Evolutionary conservation across 2,329 filamentous ascomycete species (phyloP).

Genomic region (Fusarium nygamai): DNA sequence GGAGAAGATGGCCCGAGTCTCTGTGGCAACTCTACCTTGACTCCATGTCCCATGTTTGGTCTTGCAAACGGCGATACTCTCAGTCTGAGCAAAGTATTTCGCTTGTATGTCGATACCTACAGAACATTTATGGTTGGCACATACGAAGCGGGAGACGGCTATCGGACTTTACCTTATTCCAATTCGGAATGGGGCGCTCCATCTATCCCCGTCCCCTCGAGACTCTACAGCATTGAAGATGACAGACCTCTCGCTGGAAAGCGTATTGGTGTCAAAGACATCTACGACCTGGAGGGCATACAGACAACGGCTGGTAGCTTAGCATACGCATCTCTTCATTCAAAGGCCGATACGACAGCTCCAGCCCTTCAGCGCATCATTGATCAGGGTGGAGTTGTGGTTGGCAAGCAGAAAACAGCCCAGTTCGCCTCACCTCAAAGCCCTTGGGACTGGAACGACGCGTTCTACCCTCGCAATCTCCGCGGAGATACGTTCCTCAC

Average conservation of each 20-base stretch:
- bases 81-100: neutral
- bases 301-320: neutral
- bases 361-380: neutral
- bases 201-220: neutral
- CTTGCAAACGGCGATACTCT: neutral
- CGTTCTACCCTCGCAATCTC: neutral
- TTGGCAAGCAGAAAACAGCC: neutral
- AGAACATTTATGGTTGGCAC: neutral
- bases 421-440: neutral
- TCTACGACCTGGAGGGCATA: neutral
- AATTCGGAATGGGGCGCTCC: neutral
- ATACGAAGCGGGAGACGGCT: neutral
- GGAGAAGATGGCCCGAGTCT: neutral
- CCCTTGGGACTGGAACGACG: neutral
- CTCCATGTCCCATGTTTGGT: neutral
- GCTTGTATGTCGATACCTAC: neutral
- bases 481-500: neutral
- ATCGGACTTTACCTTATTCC: neutral
- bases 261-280: neutral
- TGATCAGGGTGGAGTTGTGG: neutral
- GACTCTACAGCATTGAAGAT: neutral
- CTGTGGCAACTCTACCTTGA: neutral
- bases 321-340: neutral
- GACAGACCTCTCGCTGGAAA: neutral
- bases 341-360: neutral